Evolutionary conservation across 306 rosid genomes (phyloP), one percentile per base, ranked within the genome.

Genomic region (Trichosanthes cucumerina): DNA sequence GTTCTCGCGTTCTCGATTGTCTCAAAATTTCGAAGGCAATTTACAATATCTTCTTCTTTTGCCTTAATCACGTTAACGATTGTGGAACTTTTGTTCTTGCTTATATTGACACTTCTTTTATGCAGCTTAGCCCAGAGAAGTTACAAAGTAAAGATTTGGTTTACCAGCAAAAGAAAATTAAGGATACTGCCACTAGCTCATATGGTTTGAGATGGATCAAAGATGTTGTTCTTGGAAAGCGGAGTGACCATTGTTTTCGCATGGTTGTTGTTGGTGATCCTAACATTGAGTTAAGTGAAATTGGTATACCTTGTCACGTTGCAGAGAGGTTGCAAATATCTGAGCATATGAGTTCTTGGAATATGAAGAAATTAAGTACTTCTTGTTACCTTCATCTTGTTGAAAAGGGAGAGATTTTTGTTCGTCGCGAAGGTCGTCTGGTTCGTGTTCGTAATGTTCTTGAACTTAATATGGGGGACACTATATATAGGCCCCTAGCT

Each of bases 171-270:
- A 86, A 80, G 49, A 92, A 80, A 79, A 85, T 86, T 78, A 85
- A 79, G 26, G 97, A 93, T 59, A 83, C 88, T 87, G 87, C 92
- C 49, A 89, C 92, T 43, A 88, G 85, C 75, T 82, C 96, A 19
- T 91, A 90, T 76, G 99, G 99, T 75, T 90, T 88, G 87, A 91
- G 96, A 85, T 96, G 97, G 97, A 80, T 96, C 77, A 96, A 96
- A 85, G 98, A 96, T 75, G 97, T 96, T 65, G 86, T 96, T 86
- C 90, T 96, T 75, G 99, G 92, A 81, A 96, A 96, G 83, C 91
- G 99, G 76, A 92, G 89, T 82, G 91, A 92, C 79, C 89, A 90
- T 79, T 82, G 93, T 75, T 91, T 91, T 79, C 96, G 97, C 58
- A 84, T 85, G 41, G 97, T 92, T 34, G 98, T 96, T 36, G 88